These are phyloP conservation scores for Yarrowia divulgata DNA, from an alignment of 805 yeast genomes.

Conservation along the genomic window DNA sequence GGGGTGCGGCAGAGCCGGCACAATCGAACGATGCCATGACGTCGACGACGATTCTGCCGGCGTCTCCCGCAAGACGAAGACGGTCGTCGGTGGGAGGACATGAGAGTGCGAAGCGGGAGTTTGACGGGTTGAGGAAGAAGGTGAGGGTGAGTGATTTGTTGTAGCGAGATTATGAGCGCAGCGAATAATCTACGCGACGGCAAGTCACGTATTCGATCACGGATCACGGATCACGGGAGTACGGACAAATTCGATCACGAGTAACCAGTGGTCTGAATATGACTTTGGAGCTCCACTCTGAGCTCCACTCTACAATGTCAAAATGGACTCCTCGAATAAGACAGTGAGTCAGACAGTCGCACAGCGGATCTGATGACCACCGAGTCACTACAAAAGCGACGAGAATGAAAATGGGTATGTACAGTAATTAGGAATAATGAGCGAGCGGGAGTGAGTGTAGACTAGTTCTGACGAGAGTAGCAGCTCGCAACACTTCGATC, in stretches of 20 bases:
- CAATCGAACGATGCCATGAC: background rate
- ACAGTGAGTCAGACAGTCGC: no score
- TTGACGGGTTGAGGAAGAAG: constrained; percentile 31
- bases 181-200: background rate
- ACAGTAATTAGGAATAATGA: constrained; percentile 27
- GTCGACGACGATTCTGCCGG: constrained; percentile 35
- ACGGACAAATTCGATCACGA: no score
- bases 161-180: background rate
- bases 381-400: background rate
- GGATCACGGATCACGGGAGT: no score
- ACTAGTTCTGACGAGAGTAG: no score
- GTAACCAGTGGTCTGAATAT: no score
- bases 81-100: constrained; percentile 36
- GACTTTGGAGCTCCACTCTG: no score
- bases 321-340: no score
- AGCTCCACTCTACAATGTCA: no score
- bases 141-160: constrained; percentile 37
- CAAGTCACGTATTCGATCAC: no score
- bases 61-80: constrained; percentile 13
- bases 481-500: no score
- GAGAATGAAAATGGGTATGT: constrained; percentile 26
- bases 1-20: background rate
- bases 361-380: no score
- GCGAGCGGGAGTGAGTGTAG: no score
- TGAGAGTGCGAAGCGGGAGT: constrained; percentile 35